Percentiles rank a stretch among this genome's conserved stretches.
Conservation (phyloP, 345 rosid species). For the Lepidium sativum region DNA sequence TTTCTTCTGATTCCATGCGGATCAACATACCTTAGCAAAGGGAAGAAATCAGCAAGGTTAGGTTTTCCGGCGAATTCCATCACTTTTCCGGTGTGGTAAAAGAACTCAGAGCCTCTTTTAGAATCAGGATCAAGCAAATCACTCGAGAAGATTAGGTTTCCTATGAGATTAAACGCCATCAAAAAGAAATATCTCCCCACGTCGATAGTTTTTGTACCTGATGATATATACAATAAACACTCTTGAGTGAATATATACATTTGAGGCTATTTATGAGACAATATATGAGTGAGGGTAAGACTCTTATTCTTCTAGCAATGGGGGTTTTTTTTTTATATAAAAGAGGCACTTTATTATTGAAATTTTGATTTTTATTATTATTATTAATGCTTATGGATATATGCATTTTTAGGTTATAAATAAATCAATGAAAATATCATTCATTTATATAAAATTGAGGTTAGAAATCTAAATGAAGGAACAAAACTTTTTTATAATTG, state of each 20-base stretch:
- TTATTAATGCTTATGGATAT: no score
- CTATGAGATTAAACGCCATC: conserved; percentile 66
- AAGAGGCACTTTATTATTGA: no score
- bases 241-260: background rate
- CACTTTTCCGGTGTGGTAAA: conserved; percentile 58
- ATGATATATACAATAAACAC: background rate
- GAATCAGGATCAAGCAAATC: conserved; percentile 58
- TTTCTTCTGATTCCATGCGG: conserved; percentile 67
- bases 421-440: no score
- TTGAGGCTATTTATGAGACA: background rate
- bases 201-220: conserved; percentile 36
- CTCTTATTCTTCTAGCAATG: no score
- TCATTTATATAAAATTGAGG: no score
- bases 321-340: no score
- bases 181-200: conserved; percentile 57
- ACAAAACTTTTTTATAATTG: no score
- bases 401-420: no score
- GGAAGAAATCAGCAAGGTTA: conserved; percentile 67
- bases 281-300: no score
- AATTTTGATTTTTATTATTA: no score
- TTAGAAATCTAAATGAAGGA: no score
- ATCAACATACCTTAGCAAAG: conserved; percentile 50
- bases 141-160: conserved; percentile 58
- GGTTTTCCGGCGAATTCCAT: conserved; percentile 81
- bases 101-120: conserved; percentile 48